A percentile compares a stretch with the other conserved stretches of the same genome.
Evolutionary conservation across 2,329 filamentous ascomycete species (phyloP).

Genomic region (Periconia sp.): DNA sequence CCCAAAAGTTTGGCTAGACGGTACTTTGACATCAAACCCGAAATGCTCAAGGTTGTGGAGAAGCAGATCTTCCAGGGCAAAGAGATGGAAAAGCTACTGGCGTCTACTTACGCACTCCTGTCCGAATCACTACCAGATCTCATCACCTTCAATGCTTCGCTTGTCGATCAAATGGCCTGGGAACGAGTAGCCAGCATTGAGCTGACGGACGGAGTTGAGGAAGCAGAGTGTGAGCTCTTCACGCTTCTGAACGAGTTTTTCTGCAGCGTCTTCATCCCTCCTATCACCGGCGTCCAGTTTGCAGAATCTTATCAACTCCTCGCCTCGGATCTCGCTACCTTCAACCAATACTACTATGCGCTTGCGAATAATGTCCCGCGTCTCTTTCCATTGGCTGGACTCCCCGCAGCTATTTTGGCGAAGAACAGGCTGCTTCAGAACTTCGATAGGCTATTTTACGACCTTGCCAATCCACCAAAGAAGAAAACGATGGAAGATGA

Average conservation of each 20-base stretch:
- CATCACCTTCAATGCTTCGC: slow-evolving; percentile 60
- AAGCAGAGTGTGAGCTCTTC: slow-evolving; percentile 50
- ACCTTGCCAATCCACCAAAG: slow-evolving; percentile 29
- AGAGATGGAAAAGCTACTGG: slow-evolving; percentile 45
- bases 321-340: slow-evolving; percentile 56
- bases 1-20: slow-evolving; percentile 19
- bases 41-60: slow-evolving; percentile 31
- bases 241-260: slow-evolving; percentile 60
- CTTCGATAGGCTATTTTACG: slow-evolving; percentile 27
- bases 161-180: slow-evolving; percentile 65
- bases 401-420: slow-evolving; percentile 37
- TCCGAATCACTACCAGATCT: slow-evolving; percentile 54
- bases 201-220: slow-evolving; percentile 41
- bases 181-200: slow-evolving; percentile 57
- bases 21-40: slow-evolving; percentile 31
- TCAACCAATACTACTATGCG: slow-evolving; percentile 58
- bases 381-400: slow-evolving; percentile 56
- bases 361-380: slow-evolving; percentile 59
- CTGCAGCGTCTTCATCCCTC: slow-evolving; percentile 52
- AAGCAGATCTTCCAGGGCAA: slow-evolving; percentile 53
- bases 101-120: slow-evolving; percentile 32
- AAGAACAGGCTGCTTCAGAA: slow-evolving; percentile 33
- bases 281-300: slow-evolving; percentile 55
- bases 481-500: slow-evolving; percentile 32
- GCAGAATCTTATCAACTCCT: slow-evolving; percentile 47